Base-by-base conservation (phyloP, 2,329 filamentous ascomycete genomes). In the Aspergillus puulaauensis region DNA sequence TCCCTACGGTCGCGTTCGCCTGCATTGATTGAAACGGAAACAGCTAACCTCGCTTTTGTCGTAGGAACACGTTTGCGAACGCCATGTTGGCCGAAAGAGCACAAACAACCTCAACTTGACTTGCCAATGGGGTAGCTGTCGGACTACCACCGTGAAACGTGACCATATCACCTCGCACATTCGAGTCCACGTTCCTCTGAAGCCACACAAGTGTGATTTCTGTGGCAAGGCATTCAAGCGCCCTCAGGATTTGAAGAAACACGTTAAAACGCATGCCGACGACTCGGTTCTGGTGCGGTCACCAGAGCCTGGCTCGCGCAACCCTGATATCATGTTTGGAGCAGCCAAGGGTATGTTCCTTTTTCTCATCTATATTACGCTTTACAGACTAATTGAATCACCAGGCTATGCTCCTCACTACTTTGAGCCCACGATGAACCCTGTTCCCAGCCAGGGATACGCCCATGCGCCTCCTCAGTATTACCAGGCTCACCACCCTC, bases 141-240 rank as follows among this genome's bases (percentile, higher is more conserved):
- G 92, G 63, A 98, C 93, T 21, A 97, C 93, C 48, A 98, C 93
- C 2, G 93, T 98, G 74, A 98, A 99, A 84, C 91, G 95, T 70
- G 95, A 98, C 71, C 95, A 99, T 80, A 99, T 99, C 77, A 99
- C 95, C 51, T 98, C 95, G 51, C 95, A 99, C 78, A 97, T 99
- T 69, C 91, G 95, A 64, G 95, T 98, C 54, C 95, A 99, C 75
- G 93, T 99, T n/a, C 95, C 95, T 1, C 82, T 99, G 61, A 99
- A 99, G 83, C 95, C 95, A 66, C 95, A 99, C 82, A 98, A 97
- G 79, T 99, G 95, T 77, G 93, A 97, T 73, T 96, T 97, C 79
- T 99, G 95, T 73, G 91, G 91, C 73, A 99, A 99, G 82, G 93
- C 93, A 1, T 99, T 99, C 84, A 99, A 99, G 86, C 90, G 95